Conservation (phyloP, 2,329 filamentous ascomycete species). For the Daldinia sp. region DNA sequence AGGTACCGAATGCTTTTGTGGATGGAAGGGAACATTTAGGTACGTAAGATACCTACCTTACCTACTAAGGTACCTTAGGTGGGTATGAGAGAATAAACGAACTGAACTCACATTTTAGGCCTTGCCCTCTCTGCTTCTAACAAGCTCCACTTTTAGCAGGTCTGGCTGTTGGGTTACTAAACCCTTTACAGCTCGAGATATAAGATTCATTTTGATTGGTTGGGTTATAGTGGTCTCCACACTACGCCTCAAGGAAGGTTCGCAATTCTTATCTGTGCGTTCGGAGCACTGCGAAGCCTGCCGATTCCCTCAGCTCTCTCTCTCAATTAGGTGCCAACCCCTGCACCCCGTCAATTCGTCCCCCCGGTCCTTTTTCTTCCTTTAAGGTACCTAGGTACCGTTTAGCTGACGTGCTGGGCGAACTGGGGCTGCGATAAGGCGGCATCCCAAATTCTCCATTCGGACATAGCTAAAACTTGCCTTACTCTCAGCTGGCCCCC, state of each 20-base stretch:
- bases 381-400: slow-evolving; percentile 11
- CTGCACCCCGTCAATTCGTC: neutral
- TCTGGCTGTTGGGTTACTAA: slow-evolving; percentile 13
- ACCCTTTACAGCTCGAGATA: slow-evolving; percentile 35
- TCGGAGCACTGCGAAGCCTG: slow-evolving; percentile 39
- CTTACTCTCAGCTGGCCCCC: slow-evolving; percentile 50
- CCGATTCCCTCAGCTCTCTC: slow-evolving; percentile 38
- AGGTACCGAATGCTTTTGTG: neutral
- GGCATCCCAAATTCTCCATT: slow-evolving; percentile 20
- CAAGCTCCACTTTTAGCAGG: neutral
- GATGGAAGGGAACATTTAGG: neutral
- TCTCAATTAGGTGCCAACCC: neutral
- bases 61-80: too few species aligned
- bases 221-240: slow-evolving; percentile 30
- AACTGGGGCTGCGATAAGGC: slow-evolving; percentile 35
- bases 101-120: neutral
- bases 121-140: neutral
- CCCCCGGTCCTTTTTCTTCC: neutral
- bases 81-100: slow-evolving; percentile 19
- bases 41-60: too few species aligned
- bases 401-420: slow-evolving; percentile 25
- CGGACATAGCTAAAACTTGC: slow-evolving; percentile 40
- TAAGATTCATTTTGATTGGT: slow-evolving; percentile 26
- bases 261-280: slow-evolving; percentile 41
- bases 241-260: slow-evolving; percentile 32